A percentile compares a stretch with the other conserved stretches of the same genome.
These are phyloP conservation scores for Paramecium primaurelia DNA, from an alignment of 73 alveolate species.

Conservation along the genomic window DNA sequence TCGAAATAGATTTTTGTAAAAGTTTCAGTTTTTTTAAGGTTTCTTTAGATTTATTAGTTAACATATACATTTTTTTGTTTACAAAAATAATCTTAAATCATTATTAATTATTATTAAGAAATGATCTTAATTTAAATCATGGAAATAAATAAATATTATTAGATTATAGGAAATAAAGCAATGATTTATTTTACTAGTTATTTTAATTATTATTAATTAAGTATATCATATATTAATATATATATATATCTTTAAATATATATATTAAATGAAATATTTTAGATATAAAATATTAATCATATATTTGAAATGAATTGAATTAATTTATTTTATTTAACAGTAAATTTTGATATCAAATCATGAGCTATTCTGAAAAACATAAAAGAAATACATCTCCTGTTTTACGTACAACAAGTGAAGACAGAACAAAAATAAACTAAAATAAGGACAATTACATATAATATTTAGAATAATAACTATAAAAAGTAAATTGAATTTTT, in stretches of 20 bases:
- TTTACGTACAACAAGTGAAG: constrained; percentile 1
- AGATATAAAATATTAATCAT: not conserved
- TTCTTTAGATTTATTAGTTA: not conserved
- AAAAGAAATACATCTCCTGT: not conserved
- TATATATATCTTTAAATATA: no score
- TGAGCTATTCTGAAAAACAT: constrained; percentile 24
- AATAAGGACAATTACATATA: not conserved
- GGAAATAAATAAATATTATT: not conserved
- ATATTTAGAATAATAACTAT: not conserved
- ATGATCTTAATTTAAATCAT: not conserved
- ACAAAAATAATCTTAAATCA: not conserved
- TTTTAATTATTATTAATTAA: not conserved
- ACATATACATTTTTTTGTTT: not conserved
- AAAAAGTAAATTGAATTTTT: not conserved
- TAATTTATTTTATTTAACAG: not conserved
- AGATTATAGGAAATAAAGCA: not conserved
- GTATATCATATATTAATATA: no score
- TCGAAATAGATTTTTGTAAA: not conserved
- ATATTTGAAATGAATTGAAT: not conserved
- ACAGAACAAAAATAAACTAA: not conserved
- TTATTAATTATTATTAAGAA: not conserved
- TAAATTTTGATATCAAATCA: not conserved
- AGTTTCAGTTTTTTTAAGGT: not conserved
- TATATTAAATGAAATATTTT: no score
- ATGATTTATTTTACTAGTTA: not conserved